A percentile compares a stretch with the other conserved stretches of the same genome.
These are phyloP conservation scores for Salix udensis DNA, from an alignment of 345 rosid genomes.

Conservation along the genomic window DNA sequence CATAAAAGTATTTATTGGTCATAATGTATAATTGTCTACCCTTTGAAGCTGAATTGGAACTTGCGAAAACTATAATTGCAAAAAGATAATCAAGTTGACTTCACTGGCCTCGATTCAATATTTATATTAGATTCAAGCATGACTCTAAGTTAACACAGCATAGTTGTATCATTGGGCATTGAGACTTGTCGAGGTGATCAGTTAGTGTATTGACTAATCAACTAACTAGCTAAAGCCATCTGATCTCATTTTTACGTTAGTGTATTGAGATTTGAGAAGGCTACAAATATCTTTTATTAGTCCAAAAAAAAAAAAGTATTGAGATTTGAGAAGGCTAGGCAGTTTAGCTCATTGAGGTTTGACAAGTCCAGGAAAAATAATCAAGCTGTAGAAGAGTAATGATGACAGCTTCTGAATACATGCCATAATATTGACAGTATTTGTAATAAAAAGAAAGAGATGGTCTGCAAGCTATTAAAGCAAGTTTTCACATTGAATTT, in stretches of 20 bases:
- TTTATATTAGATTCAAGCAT: background rate
- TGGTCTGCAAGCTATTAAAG: background rate
- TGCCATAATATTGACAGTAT: constrained; percentile 11
- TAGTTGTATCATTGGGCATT: background rate
- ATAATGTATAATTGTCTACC: background rate
- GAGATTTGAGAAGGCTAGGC: background rate
- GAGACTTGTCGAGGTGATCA: background rate
- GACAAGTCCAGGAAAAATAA: background rate
- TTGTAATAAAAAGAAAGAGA: background rate
- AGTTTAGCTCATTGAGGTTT: too few relatives aligned
- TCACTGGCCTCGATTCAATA: background rate
- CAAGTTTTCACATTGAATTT: background rate
- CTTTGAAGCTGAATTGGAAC: background rate
- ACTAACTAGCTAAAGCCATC: background rate
- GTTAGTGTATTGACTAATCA: background rate
- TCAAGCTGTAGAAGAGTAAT: background rate
- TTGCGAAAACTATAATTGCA: background rate
- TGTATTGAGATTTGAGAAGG: background rate
- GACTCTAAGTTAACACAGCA: background rate
- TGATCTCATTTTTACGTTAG: background rate
- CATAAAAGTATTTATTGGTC: background rate
- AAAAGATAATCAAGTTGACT: background rate
- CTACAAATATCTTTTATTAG: too few relatives aligned
- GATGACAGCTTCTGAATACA: background rate
- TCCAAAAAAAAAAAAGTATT: too few relatives aligned